Evolutionary conservation across 768 basidiomycete species (phyloP).

Genomic region (Mycena belliarum): DNA sequence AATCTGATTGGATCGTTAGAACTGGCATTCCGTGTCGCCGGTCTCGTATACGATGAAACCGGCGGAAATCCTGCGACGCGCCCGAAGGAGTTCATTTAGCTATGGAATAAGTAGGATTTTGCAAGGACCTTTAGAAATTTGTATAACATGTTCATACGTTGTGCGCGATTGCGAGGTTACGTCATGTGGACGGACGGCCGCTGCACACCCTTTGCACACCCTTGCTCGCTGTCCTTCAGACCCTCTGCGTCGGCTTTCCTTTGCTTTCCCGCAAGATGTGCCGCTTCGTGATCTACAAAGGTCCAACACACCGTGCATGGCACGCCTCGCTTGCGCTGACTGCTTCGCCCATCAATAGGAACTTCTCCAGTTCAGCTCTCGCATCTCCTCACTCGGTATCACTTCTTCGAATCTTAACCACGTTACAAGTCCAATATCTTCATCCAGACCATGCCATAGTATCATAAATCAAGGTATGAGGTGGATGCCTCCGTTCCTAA

Average conservation of each 20-base stretch:
- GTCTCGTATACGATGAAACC: slow-evolving; percentile 79
- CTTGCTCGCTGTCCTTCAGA: no score
- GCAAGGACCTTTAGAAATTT: slow-evolving; percentile 7
- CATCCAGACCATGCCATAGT: slow-evolving; percentile 77
- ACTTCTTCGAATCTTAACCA: neutral
- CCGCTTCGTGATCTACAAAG: slow-evolving; percentile 91
- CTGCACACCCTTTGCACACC: no score
- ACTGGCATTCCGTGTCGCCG: slow-evolving; percentile 83
- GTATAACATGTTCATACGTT: neutral
- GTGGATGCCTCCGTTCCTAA: neutral
- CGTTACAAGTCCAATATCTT: neutral
- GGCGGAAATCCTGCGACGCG: slow-evolving; percentile 76
- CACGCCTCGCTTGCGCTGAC: neutral
- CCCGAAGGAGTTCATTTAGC: slow-evolving; percentile 76
- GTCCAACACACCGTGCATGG: neutral
- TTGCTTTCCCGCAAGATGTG: slow-evolving; percentile 54
- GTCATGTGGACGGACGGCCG: no score
- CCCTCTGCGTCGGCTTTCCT: neutral
- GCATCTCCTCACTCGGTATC: slow-evolving; percentile 73
- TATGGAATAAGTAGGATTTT: neutral
- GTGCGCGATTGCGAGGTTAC: neutral
- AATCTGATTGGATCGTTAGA: slow-evolving; percentile 43
- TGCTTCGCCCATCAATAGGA: slow-evolving; percentile 38
- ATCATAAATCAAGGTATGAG: slow-evolving; percentile 69
- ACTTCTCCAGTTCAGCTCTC: slow-evolving; percentile 90